Evolutionary conservation across 352 stramenopile species (phyloP).

Genomic region (Phytopythium chamaehyphon): DNA sequence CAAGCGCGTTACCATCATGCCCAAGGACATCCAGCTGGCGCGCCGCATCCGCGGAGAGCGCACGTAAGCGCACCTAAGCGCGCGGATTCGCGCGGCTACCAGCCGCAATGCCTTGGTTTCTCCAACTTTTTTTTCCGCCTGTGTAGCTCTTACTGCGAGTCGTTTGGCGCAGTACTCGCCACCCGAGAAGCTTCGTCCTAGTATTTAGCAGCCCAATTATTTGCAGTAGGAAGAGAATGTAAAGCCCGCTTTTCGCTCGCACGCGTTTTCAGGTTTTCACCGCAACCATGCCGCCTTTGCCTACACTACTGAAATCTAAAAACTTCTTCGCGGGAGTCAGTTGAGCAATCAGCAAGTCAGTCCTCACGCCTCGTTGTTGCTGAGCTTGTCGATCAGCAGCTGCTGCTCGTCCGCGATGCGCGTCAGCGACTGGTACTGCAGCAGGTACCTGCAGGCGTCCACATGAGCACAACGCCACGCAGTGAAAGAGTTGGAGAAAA

Average conservation of each 20-base stretch:
- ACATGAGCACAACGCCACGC: conserved; percentile 2
- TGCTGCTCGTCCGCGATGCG: conserved; percentile 83
- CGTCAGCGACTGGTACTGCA: conserved; percentile 70
- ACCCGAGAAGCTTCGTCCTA: conserved; percentile 24
- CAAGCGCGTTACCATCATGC: conserved; percentile 97
- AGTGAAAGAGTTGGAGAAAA: conserved; percentile 5
- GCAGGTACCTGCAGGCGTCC: conserved; percentile 44
- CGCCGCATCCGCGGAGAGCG: conserved; percentile 91
- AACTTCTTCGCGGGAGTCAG: no score
- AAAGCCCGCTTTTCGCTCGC: conserved; percentile 1
- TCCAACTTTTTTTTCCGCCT: conserved; percentile 20
- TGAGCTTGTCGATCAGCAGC: conserved; percentile 81
- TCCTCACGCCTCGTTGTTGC: conserved; percentile 82
- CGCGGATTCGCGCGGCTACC: no score
- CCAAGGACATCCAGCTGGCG: conserved; percentile 95
- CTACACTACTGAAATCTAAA: no score
- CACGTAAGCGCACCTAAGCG: conserved; percentile 43
- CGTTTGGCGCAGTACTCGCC: conserved; percentile 28
- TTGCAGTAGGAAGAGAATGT: conserved; percentile 33
- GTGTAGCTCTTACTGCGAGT: conserved; percentile 32
- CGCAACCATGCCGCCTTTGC: no score
- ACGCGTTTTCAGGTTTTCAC: no score
- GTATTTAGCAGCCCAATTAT: conserved; percentile 35
- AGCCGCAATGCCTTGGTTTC: no score
- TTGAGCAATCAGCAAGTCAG: not conserved